Evolutionary conservation across 139 green algal genomes (phyloP), one percentile per base, ranked within the genome.

Genomic region (Tetradesmus obliquus): DNA sequence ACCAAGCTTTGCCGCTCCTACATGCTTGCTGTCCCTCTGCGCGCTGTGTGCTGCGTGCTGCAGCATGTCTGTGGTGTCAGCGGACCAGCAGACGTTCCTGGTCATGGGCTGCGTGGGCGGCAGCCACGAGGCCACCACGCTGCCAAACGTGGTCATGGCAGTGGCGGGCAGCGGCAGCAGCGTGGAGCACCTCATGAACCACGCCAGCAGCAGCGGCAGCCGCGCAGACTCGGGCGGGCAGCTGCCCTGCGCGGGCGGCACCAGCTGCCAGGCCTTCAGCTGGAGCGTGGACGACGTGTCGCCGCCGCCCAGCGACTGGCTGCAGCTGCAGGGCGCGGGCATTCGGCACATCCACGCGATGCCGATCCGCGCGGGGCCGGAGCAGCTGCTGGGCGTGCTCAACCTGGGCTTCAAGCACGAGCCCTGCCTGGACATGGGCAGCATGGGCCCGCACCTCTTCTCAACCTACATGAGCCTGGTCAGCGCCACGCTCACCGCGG

Each of bases 401-500:
- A 95, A 93, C 3, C 83, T 95, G 15, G 94, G 94, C 32, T 95
- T 94, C 89, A 85, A 84, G n/a, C 51, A 79, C 53, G 55, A 82
- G 62, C 89, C 82, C 66, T 69, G 12, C 60, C 15, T 83, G 57
- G 74, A 82, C 82, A 54, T 84, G 24, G 58, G 80, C 69, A 60
- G 7, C 87, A 92, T 62, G 84, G 24, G 92, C 12, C 60, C 84
- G 15, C 84, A 89, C 84, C 94, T 94, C 92, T 96, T 94, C 57
- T 79, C 87, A 12, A 94, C 93, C 0, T 96, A 96, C 91, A 83
- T 95, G 60, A 88, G 94, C 79, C 91, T 96, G 24, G 72, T 96
- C 3, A 87, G 92, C 7, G 93, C 94, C 62, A 93, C 88, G 55
- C 72, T 96, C 53, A 92, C 88, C 13, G 88, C 79, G 66, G 93